Base-by-base conservation (phyloP, 2,329 filamentous ascomycete species). In the Gnomoniopsis smithogilvyi region DNA sequence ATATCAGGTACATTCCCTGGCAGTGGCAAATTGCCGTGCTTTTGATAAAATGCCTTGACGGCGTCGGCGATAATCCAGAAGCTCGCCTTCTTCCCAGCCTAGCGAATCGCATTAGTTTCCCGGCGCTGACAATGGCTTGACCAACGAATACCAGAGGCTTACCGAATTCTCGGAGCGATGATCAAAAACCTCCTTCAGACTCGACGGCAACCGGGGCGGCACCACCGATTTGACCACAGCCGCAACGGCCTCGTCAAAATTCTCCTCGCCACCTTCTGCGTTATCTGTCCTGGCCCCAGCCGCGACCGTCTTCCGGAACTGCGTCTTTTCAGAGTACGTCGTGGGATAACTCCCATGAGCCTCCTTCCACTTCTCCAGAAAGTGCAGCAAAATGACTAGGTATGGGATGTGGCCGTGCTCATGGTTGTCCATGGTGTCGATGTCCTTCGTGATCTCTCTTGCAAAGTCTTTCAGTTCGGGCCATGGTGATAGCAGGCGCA, bases 381-480 rank as follows among this genome's bases (percentile, higher is more conserved):
- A 95, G 70, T 96, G 83, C 33, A 98, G 79, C 15, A 99, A 78
- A 54, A 99, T 80, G 47, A 90, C 83, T 34, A 97, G 81, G 67
- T 96, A 96, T 3, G 95, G 95, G 33, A 99, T 78, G 73, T 99
- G 95, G 3, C 93, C 94, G 68, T 98, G 95, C 53, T 95, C 86
- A 68, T 96, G 89, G 63, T 89, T 82, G 63, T 86, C 84, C 69
- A 96, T 80, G 51, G 69, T 77, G 41, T 92, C 86, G 17, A 97
- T 82, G 51, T 89, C 77, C 34, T 79, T 76, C 2, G 92, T 89
- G 77, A 92, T 84, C 47, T 84, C 79, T 55, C 79, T 73, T 2
- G 85, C 83, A 63, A 93, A 93, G 3, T 82, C 78, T 2, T 78
- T 71, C 15, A 99, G 81, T 70, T 95, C 93, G 21, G 88, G 84